Base-by-base conservation (phyloP, 2,329 filamentous ascomycete genomes). In the Teratosphaeria destructans region DNA sequence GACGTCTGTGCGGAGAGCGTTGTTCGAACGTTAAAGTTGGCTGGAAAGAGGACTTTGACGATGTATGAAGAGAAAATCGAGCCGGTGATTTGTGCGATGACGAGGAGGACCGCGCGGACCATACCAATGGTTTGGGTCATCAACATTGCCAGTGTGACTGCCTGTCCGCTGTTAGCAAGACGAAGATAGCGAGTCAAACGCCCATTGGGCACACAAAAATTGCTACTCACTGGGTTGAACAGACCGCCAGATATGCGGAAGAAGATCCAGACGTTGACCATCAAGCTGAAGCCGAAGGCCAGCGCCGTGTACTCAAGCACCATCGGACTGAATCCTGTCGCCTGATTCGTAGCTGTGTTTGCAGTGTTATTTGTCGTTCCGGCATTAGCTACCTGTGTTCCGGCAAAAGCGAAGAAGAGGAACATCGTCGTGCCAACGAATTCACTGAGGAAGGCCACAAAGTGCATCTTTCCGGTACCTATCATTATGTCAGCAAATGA, bases 401-500 rank as follows among this genome's bases (percentile, higher is more conserved):
- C 64, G 3, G 70, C 63, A 57, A 72, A 71, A 16, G 70, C 71
- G 49, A 72, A 68, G 64, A 68, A 72, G 29, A 73, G 66, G 63
- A 72, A 73, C 64, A 71, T 66, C 32, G 68, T 71, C 2, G 71
- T 73, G 1, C 71, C 71, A 10, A 72, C 66, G 52, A 72, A 73
- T 56, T 73, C 71, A 29, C 67, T 67, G 8, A 68, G 32, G 49
- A 59, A 55, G 0, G 67, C 66, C 34, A 69, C 59, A 57, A 68
- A 63, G 52, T 68, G 66, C 68, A 58, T 10, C 6, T 54, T 54
- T 8, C 53, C 34, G 5, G 27, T 32, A 11, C 27, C 27, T 32
- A 32, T 16, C 14, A 5, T 5, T 32, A 29, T 19, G 53, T 54
- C 34, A 54, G 53, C 34, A 32, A 32, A 34, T 7, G 16, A 16